A percentile compares a stretch with the other conserved stretches of the same genome.
phyloP scores from a whole-genome alignment of 2,329 filamentous ascomycete species.

The Hypomyces perniciosus region DNA sequence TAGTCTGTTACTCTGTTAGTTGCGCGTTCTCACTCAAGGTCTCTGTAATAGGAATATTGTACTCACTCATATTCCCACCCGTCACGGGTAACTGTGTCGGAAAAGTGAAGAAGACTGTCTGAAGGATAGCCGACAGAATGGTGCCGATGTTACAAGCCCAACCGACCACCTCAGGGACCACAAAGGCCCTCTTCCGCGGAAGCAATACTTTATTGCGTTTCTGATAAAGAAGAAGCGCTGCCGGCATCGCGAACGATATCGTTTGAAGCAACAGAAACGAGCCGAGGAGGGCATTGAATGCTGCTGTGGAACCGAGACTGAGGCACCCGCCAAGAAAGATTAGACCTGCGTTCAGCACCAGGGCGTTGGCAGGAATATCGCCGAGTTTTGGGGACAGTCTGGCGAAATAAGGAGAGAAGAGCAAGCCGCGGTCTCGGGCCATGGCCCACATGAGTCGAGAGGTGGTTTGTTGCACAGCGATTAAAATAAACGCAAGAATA shows the following conservation, averaged over 20 bases:
- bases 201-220: not conserved
- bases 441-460: slow-evolving; percentile 17
- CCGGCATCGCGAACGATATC: slow-evolving; percentile 7
- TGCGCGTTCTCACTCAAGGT: not conserved
- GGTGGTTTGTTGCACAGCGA: slow-evolving; percentile 16
- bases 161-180: slow-evolving; percentile 5
- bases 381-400: not conserved
- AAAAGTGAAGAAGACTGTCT: slow-evolving; percentile 9
- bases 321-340: slow-evolving; percentile 7
- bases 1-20: not conserved
- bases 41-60: not conserved
- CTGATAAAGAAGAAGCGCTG: slow-evolving; percentile 7
- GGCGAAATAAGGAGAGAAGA: slow-evolving; percentile 3
- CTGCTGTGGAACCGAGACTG: slow-evolving; percentile 6
- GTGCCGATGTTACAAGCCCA: slow-evolving; percentile 11
- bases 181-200: slow-evolving; percentile 7
- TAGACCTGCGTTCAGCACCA: slow-evolving; percentile 5
- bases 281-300: slow-evolving; percentile 6
- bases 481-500: slow-evolving; percentile 13
- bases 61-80: slow-evolving; percentile 10
- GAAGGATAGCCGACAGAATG: slow-evolving; percentile 3
- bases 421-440: slow-evolving; percentile 14
- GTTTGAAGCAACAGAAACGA: slow-evolving; percentile 7
- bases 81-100: slow-evolving; percentile 6
- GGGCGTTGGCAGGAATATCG: slow-evolving; percentile 4